Evolutionary conservation across 2,329 filamentous ascomycete species (phyloP), one percentile per base, ranked within the genome.

Genomic region (Diaporthe destruens): DNA sequence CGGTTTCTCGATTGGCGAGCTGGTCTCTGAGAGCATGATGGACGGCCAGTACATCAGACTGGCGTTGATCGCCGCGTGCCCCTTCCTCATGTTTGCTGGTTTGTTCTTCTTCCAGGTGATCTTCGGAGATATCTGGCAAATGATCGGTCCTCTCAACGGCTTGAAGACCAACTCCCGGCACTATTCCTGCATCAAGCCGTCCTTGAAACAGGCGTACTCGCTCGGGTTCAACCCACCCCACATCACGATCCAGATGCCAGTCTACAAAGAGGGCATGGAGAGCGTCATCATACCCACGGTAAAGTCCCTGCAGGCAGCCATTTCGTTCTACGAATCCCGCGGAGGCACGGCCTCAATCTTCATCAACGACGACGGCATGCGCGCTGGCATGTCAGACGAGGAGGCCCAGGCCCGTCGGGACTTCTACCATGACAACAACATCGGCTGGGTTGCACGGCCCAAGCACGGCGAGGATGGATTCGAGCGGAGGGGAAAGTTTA

Each of bases 291-390:
- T 84, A 12, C 86, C 86, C 6, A 88, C 86, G 0, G 81, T 88
- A 54, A 79, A 82, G 53, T 86, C 83, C 67, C 78, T 88, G 54
- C 85, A 87, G 75, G 82, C 83, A 0, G 86, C 86, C 23, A 87
- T 88, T 61, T 85, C 84, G 1, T 83, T 83, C 67, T 88, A 88
- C 75, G 85, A 87, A 75, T 81, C 83, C 59, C 84, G 85, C 65
- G 81, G 82, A 72, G 84, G 83, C 54, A 80, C 73, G 3, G 73
- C 73, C 1, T 73, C 73, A 6, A 74, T 74, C 73, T 90, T 91
- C 75, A 80, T 91, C 78, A 90, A 91, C 76, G 89, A 91, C 74
- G 89, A 91, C 75, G 89, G 89, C 70, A 87, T 91, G 83, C 88
- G 90, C 75, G 78, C 88, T 9, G 67, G 67, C 44, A 78, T 91